Conservation (phyloP, 1,284 basidiomycete genomes). For the Ceratobasidium sp. region DNA sequence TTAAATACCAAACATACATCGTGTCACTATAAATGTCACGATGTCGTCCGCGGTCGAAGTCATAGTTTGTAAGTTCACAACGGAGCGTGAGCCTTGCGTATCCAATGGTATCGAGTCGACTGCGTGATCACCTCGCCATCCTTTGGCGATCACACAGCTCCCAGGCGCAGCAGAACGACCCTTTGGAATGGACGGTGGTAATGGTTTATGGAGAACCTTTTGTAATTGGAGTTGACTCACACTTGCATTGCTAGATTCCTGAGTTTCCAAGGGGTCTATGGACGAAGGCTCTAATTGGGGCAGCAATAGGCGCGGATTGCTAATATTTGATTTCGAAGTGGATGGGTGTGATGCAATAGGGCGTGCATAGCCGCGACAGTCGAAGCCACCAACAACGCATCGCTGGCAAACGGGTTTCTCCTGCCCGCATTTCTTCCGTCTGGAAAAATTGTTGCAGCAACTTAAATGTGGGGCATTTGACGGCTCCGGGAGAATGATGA, state of each 20-base stretch:
- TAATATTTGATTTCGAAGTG: neutral
- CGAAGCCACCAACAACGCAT: neutral
- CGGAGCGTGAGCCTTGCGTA: too few relatives aligned
- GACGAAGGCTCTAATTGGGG: neutral
- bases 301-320: too few relatives aligned
- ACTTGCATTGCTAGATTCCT: neutral
- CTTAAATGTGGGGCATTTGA: too few relatives aligned
- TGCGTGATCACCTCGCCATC: too few relatives aligned
- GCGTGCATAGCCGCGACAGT: conserved; percentile 4
- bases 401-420: neutral
- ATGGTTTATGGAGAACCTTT: too few relatives aligned
- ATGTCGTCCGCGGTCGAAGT: neutral
- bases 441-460: too few relatives aligned
- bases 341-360: neutral
- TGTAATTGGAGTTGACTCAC: neutral
- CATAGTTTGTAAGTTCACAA: neutral
- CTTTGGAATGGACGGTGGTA: too few relatives aligned
- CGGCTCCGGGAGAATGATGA: too few relatives aligned
- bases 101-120: too few relatives aligned
- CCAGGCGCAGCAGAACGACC: too few relatives aligned
- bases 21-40: neutral
- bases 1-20: neutral
- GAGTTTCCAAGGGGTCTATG: neutral
- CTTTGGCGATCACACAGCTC: too few relatives aligned
- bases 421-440: conserved; percentile 26